Conservation (phyloP, 2,329 filamentous ascomycete species). For the Aspergillus fructus region DNA sequence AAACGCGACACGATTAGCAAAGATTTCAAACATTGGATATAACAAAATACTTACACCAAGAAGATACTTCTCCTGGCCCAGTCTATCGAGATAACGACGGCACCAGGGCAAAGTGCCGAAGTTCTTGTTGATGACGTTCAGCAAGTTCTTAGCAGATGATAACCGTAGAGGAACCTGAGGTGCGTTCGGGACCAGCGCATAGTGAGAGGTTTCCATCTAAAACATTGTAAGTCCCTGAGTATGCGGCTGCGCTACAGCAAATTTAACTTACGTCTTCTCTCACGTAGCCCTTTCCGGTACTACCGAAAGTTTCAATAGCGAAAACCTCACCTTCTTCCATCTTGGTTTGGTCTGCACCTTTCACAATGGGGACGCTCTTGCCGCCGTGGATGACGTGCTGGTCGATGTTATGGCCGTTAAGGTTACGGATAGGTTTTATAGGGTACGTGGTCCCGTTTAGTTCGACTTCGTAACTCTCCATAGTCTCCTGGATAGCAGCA, state of each 20-base stretch:
- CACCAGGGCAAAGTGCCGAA: slow-evolving; percentile 92
- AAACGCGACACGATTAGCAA: slow-evolving; percentile 5
- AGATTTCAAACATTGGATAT: not conserved
- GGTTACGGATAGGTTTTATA: slow-evolving; percentile 80
- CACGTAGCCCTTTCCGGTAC: slow-evolving; percentile 85
- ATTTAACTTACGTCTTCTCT: slow-evolving; percentile 69
- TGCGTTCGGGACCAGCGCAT: slow-evolving; percentile 71
- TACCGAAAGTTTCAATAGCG: slow-evolving; percentile 94
- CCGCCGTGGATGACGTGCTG: slow-evolving; percentile 86
- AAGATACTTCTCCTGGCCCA: slow-evolving; percentile 94
- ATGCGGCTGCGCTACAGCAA: too few relatives aligned
- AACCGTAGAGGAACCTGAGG: slow-evolving; percentile 74
- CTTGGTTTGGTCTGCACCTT: slow-evolving; percentile 82
- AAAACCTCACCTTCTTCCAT: slow-evolving; percentile 98
- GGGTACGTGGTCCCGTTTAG: slow-evolving; percentile 75
- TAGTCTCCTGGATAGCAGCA: slow-evolving; percentile 79
- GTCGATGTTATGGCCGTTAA: slow-evolving; percentile 86
- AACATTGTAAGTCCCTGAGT: slow-evolving; percentile 8
- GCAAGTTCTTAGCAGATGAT: slow-evolving; percentile 77
- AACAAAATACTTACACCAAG: slow-evolving; percentile 64
- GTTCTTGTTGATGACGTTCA: slow-evolving; percentile 92
- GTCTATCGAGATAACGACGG: slow-evolving; percentile 81
- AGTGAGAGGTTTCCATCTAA: slow-evolving; percentile 80
- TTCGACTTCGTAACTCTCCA: slow-evolving; percentile 91
- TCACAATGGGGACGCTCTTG: slow-evolving; percentile 93